Percentiles rank a stretch among this genome's conserved stretches.
Conservation (phyloP, 371 early-diverging fungal genomes). For the Syncephalis plumigaleata region DNA sequence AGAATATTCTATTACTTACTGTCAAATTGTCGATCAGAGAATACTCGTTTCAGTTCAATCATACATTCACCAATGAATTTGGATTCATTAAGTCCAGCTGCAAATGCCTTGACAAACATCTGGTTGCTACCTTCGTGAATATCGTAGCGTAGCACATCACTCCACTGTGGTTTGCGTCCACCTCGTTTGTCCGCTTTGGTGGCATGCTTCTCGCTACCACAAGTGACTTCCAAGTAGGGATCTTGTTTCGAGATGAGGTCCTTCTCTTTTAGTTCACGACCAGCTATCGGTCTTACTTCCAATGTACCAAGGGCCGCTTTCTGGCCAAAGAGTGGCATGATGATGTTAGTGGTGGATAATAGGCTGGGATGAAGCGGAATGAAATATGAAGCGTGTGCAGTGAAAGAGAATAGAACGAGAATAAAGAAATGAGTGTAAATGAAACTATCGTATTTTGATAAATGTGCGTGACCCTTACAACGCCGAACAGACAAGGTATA, state of each 20-base stretch:
- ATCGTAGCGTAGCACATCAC: constrained; percentile 6
- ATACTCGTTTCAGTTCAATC: constrained; percentile 13
- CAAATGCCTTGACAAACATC: constrained; percentile 11
- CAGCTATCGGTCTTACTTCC: too few relatives aligned
- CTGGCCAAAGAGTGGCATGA: too few relatives aligned
- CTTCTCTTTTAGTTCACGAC: too few relatives aligned
- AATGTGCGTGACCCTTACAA: too few relatives aligned
- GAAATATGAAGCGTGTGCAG: too few relatives aligned
- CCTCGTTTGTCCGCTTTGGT: constrained; percentile 6
- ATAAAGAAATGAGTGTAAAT: too few relatives aligned
- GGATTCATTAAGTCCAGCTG: constrained; percentile 10
- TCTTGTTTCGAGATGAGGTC: not conserved
- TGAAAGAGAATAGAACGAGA: too few relatives aligned
- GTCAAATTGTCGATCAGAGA: constrained; percentile 14
- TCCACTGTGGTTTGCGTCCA: constrained; percentile 8
- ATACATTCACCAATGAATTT: constrained; percentile 13
- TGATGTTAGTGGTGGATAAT: too few relatives aligned
- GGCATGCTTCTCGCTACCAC: not conserved
- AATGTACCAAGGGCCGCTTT: too few relatives aligned
- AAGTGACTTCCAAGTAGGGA: not conserved
- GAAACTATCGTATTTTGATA: too few relatives aligned
- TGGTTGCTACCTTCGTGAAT: constrained; percentile 6
- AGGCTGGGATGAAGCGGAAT: too few relatives aligned
- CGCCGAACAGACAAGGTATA: too few relatives aligned
- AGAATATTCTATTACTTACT: constrained; percentile 3